Evolutionary conservation across 2,329 filamentous ascomycete species (phyloP).

Genomic region (Xylaria sp.): DNA sequence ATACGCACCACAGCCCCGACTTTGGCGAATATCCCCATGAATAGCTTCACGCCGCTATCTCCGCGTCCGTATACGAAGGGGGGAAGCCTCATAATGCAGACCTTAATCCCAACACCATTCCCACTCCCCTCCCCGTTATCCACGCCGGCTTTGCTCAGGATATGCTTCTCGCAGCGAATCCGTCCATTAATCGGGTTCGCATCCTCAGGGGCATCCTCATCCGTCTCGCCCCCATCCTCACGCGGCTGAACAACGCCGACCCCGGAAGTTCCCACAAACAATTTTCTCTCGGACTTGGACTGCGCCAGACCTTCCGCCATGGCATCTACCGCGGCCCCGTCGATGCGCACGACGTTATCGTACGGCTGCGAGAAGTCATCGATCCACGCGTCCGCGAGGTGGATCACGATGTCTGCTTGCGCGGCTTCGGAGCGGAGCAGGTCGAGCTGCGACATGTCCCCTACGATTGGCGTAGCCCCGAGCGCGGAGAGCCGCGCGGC

Average conservation of each 20-base stretch:
- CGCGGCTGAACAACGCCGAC: constrained; percentile 36
- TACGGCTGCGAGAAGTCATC: constrained; percentile 39
- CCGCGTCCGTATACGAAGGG: constrained; percentile 53
- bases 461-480: constrained; percentile 48
- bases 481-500: constrained; percentile 45
- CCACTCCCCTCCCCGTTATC: too few relatives aligned
- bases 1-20: constrained; percentile 41
- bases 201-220: constrained; percentile 30
- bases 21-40: constrained; percentile 41
- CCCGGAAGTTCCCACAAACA: constrained; percentile 46
- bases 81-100: constrained; percentile 47
- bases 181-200: constrained; percentile 37
- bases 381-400: constrained; percentile 45
- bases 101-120: constrained; percentile 45
- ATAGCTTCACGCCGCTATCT: constrained; percentile 45
- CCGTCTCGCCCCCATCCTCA: constrained; percentile 40
- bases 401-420: constrained; percentile 51
- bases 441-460: constrained; percentile 47
- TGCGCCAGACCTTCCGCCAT: constrained; percentile 42
- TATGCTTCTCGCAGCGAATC: constrained; percentile 40
- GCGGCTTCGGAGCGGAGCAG: constrained; percentile 46
- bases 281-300: constrained; percentile 35
- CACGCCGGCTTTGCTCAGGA: constrained; percentile 34
- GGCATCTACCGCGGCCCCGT: constrained; percentile 46
- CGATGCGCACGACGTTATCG: constrained; percentile 38